Evolutionary conservation across 805 yeast genomes (phyloP).

Genomic region (Helenozyma baotianmanensis): DNA sequence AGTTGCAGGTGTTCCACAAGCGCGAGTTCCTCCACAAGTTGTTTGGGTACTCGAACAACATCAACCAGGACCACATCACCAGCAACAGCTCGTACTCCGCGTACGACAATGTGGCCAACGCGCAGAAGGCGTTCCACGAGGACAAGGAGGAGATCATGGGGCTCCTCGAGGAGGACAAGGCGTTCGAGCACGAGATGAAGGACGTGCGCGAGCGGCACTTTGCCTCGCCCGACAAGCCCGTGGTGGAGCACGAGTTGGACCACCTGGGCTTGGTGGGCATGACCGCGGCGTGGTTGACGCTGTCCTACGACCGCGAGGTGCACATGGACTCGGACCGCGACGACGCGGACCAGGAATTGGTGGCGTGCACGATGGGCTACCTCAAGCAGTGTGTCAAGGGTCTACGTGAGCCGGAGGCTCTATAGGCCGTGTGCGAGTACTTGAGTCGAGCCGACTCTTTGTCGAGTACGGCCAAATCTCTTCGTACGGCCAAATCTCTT

Average conservation of each 20-base stretch:
- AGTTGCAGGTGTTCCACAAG: conserved; percentile 37
- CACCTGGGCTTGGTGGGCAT: conserved; percentile 7
- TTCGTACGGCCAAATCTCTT: too few relatives aligned
- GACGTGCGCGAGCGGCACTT: conserved; percentile 8
- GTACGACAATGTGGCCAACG: conserved; percentile 31
- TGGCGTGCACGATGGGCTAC: conserved; percentile 21
- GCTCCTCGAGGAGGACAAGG: conserved; percentile 31
- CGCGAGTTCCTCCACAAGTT: conserved; percentile 34
- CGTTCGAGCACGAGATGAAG: conserved; percentile 18
- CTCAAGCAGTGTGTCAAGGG: conserved; percentile 28
- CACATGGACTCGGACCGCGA: conserved; percentile 10
- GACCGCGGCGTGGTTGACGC: conserved; percentile 11
- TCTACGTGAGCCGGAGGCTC: too few relatives aligned
- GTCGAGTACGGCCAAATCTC: too few relatives aligned
- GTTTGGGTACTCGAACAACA: conserved; percentile 35
- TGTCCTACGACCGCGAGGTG: conserved; percentile 9
- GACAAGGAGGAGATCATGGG: conserved; percentile 36
- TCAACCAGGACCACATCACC: conserved; percentile 37
- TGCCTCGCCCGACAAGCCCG: not conserved
- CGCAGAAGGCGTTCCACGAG: conserved; percentile 37
- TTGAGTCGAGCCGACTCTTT: too few relatives aligned
- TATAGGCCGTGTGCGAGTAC: too few relatives aligned
- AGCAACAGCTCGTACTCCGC: conserved; percentile 38
- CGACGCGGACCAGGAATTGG: conserved; percentile 16
- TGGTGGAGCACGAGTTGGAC: conserved; percentile 2